Evolutionary conservation across 345 rosid genomes (phyloP), one percentile per base, ranked within the genome.

Genomic region (Moricandia moricandioides): DNA sequence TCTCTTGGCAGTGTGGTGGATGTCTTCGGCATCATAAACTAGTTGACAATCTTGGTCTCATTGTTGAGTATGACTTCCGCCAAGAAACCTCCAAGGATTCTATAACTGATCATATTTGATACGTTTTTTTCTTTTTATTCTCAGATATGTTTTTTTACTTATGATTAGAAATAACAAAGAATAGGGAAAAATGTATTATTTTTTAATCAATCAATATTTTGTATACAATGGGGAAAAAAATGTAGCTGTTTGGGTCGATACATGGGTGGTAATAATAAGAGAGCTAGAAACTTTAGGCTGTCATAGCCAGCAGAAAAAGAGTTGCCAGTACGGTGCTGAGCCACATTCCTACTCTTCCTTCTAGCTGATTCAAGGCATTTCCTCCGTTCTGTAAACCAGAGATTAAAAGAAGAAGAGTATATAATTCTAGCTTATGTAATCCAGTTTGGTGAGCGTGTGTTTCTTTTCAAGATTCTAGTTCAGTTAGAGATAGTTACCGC

Each of bases 11-110:
- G 97, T 90, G 99, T 81, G 99, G 83, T 80, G 97, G 97, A 55
- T 90, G 99, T 80, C 88, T 88, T 26, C 79, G 8, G 81, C 87
- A 92, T 86, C 99, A 92, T 84, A 92, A 92, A 75, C 79, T 92
- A 59, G 94, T 83, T 16, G 99, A 95, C 82, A 90, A 92, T 82
- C 97, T 92, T 66, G 94, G 97, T 74, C 92, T 87, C 70, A 76
- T 90, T 35, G 83, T 88, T 68, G 97, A 95, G 85, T 86, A 87
- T 77, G 93, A 88, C 76, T 85, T 95, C 65, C 81, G 83, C 21
- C 29, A 55, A 24, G 85, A 90, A 51, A 80, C 73, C 56, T 75
- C 76, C 49, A 80, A 57, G 55, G 86, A 83, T 79, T 40, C 54
- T 62, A 76, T 62, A 79, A 64, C 74, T 0, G 89, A 87, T 72